Percentiles rank a stretch among this genome's conserved stretches.
Conservation (phyloP, 2,329 filamentous ascomycete species). For the Talaromyces sp. region DNA sequence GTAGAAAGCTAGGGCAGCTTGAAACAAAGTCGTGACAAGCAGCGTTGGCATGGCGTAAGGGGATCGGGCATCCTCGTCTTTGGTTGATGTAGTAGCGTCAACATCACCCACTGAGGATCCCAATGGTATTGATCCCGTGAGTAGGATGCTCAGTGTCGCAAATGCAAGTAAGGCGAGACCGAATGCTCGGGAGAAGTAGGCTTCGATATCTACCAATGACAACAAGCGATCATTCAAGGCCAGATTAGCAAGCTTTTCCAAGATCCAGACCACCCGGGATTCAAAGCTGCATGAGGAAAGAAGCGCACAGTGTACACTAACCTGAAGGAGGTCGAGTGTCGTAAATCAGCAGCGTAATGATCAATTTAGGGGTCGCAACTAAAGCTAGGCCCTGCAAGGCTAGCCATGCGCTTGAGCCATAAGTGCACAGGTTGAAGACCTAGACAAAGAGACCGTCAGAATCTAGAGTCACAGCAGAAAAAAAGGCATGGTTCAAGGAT, state of each 20-base stretch:
- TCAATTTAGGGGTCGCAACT: constrained; percentile 56
- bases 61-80: constrained; percentile 46
- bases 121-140: constrained; percentile 67
- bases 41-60: constrained; percentile 63
- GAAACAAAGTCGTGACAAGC: constrained; percentile 62
- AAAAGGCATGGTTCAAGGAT: background rate
- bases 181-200: constrained; percentile 68
- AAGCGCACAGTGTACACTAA: constrained; percentile 29
- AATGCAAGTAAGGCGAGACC: constrained; percentile 64
- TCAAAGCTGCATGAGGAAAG: background rate
- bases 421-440: constrained; percentile 44
- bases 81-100: constrained; percentile 25
- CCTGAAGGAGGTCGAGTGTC: constrained; percentile 53
- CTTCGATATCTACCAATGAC: constrained; percentile 52
- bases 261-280: background rate
- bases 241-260: background rate
- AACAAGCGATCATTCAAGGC: constrained; percentile 13
- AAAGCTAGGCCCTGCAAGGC: constrained; percentile 48
- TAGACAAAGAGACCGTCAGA: constrained; percentile 17
- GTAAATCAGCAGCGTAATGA: constrained; percentile 54
- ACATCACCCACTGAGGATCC: constrained; percentile 43
- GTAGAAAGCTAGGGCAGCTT: constrained; percentile 59
- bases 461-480: background rate
- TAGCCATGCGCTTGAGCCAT: constrained; percentile 42
- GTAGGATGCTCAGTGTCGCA: constrained; percentile 58